Base-by-base conservation (phyloP, 179 eudicot species). In the Spergularia azorica region DNA sequence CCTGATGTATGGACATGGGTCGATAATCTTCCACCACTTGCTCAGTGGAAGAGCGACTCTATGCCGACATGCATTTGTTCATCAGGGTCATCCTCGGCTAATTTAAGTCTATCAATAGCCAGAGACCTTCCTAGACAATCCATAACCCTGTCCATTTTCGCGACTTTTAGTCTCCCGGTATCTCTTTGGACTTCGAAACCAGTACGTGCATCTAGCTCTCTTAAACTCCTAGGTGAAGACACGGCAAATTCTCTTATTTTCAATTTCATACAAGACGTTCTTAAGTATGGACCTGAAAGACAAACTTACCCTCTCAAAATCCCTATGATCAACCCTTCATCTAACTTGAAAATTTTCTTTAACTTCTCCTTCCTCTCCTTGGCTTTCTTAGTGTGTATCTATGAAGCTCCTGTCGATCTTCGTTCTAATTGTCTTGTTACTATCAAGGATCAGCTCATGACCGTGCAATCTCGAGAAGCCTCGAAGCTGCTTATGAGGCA, bases 161-260 rank as follows among this genome's bases (percentile, higher is more conserved):
- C 91, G 48, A 88, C 90, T 80, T 86, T 86, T 16, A 80, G 64
- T 62, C 74, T 85, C 76, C 85, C 89, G 3, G 64, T 95, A 72
- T 83, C 86, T 18, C 93, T 95, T 66, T 95, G 98, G 98, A 86
- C 87, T 76, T 95, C 98, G 4, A 95, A 93, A 73, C 90, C 90
- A 43, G 54, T 91, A 41, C 76, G 75, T 69, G 52, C 65, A 55
- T 51, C 79, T n/a, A 77, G 50, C n/a, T 21, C 77, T 38, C 32
- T 67, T 7, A 79, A 63, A 9, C 55, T 85, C 71, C 62, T 86
- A 59, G 80, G 76, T 51, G 81, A 85, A 76, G 85, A 80, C 43
- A 71, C 83, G 6, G 70, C 85, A 17, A 71, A 83, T 63, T 72
- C 74, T 61, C 90, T 95, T 55, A 79, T 92, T 48, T 63, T 43